Evolutionary conservation across 208 protist species (phyloP).

Genomic region (Trypanosoma cruzi): DNA sequence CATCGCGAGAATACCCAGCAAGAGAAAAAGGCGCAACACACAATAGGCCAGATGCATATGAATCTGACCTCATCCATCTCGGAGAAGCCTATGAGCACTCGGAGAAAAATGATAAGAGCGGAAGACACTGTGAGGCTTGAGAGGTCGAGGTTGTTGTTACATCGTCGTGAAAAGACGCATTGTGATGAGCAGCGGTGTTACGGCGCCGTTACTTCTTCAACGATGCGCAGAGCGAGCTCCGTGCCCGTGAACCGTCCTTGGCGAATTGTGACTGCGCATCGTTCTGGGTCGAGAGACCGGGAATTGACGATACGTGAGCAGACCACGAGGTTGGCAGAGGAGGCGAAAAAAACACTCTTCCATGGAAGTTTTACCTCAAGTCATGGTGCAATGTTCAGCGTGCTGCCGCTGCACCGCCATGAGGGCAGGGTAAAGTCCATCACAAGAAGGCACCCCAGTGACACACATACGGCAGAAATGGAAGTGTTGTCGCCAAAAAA

Average conservation of each 20-base stretch:
- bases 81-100: not conserved
- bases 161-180: not conserved
- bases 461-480: constrained; percentile 18
- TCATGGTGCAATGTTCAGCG: constrained; percentile 72
- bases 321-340: constrained; percentile 57
- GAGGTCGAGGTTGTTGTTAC: not conserved
- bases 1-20: too few relatives aligned
- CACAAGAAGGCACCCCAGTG: not conserved
- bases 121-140: not conserved
- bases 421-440: constrained; percentile 10
- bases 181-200: not conserved
- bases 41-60: too few relatives aligned
- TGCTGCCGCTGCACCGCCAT: constrained; percentile 39
- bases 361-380: constrained; percentile 81
- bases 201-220: not conserved
- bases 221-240: constrained; percentile 34
- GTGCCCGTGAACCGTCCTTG: constrained; percentile 42
- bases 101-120: not conserved
- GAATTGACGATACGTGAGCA: constrained; percentile 64
- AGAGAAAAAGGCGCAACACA: too few relatives aligned
- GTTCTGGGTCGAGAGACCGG: constrained; percentile 21
- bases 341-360: constrained; percentile 72
- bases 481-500: constrained; percentile 12
- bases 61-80: not conserved
- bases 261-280: constrained; percentile 47